Percentiles rank a stretch among this genome's conserved stretches.
Evolutionary conservation across 495 filamentous ascomycete genomes (phyloP).

Genomic region (Friedmanniomyces endolithicus): DNA sequence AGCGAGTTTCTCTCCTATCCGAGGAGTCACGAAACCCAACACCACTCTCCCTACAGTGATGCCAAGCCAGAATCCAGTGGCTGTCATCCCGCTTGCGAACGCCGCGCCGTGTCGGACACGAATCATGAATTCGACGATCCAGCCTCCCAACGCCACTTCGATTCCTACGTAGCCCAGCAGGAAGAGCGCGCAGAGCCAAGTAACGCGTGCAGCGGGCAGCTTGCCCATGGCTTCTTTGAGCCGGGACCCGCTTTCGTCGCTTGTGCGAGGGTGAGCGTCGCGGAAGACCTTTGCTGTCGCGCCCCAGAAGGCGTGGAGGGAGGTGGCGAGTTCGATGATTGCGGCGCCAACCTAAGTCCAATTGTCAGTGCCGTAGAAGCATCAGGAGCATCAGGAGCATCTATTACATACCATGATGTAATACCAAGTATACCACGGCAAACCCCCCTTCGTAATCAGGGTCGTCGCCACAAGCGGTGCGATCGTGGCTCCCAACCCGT

Average conservation of each 20-base stretch:
- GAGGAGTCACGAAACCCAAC: conserved; percentile 51
- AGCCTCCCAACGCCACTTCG: conserved; percentile 73
- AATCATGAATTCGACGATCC: conserved; percentile 57
- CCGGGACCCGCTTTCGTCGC: conserved; percentile 36
- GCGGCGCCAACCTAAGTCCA: conserved; percentile 44
- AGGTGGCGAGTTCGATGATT: conserved; percentile 45
- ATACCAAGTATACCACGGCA: conserved; percentile 49
- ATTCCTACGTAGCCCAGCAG: conserved; percentile 68
- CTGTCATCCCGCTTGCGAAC: conserved; percentile 50
- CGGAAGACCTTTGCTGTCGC: conserved; percentile 52
- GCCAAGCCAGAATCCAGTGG: conserved; percentile 56
- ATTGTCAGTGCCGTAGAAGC: background rate
- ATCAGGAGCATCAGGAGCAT: background rate
- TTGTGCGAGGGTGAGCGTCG: conserved; percentile 33
- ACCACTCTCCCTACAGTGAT: conserved; percentile 48
- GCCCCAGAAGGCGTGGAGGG: conserved; percentile 51
- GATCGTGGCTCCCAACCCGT: conserved; percentile 46
- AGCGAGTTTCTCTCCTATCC: conserved; percentile 48
- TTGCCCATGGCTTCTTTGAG: conserved; percentile 45
- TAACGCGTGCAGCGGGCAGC: conserved; percentile 38
- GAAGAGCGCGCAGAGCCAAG: conserved; percentile 68
- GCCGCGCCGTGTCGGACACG: conserved; percentile 40
- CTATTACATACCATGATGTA: conserved; percentile 43
- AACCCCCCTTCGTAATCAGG: conserved; percentile 37
- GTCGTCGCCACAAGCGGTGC: conserved; percentile 46